phyloP scores from a whole-genome alignment of 2,329 filamentous ascomycete species.

The Alternaria novae-zelandiae region DNA sequence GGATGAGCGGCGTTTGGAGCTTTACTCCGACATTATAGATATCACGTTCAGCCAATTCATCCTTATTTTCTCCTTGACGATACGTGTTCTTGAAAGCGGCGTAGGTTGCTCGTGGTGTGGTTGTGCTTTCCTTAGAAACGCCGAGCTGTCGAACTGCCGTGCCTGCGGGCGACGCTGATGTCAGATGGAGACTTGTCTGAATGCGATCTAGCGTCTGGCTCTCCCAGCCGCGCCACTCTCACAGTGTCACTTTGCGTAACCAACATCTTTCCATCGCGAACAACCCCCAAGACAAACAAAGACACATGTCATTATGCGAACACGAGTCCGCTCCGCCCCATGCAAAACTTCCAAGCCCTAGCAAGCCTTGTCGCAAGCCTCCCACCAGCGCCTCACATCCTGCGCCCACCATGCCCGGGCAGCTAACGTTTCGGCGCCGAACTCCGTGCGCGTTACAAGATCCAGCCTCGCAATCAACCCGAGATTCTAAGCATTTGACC shows the following conservation, averaged over 20 bases:
- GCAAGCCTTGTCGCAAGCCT: background rate
- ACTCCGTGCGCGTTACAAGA: background rate
- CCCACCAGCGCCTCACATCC: background rate
- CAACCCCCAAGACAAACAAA: background rate
- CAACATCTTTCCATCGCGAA: background rate
- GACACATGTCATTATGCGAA: background rate
- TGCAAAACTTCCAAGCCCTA: background rate
- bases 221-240: background rate
- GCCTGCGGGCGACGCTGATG: background rate
- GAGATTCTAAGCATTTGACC: background rate
- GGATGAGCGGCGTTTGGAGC: background rate
- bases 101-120: background rate
- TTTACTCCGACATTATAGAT: background rate
- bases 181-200: background rate
- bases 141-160: background rate
- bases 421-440: background rate
- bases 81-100: background rate
- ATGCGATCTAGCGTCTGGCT: background rate
- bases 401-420: background rate
- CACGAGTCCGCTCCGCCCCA: background rate
- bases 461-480: background rate
- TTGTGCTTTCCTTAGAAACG: background rate
- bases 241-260: background rate
- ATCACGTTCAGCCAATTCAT: background rate
- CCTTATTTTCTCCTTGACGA: background rate